These are phyloP conservation scores for Coniochaeta sp. DNA, from an alignment of 2,329 filamentous ascomycete species.

Conservation along the genomic window DNA sequence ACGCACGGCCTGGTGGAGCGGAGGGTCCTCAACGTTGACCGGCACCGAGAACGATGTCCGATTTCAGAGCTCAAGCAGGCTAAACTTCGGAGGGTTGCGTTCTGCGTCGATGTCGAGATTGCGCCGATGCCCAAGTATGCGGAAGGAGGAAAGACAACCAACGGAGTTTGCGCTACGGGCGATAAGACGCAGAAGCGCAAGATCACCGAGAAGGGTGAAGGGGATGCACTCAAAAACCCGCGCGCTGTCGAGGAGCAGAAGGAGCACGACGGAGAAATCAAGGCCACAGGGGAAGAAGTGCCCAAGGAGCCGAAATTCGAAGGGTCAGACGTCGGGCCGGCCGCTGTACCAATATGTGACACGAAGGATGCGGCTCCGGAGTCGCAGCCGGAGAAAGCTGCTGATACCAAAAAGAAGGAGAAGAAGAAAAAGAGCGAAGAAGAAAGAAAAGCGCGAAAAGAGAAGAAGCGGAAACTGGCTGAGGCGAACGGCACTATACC, in stretches of 20 bases:
- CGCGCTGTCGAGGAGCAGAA: constrained; percentile 53
- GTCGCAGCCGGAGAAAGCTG: constrained; percentile 2
- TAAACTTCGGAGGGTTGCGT: constrained; percentile 82
- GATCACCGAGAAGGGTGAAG: constrained; percentile 63
- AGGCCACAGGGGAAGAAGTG: constrained; percentile 30
- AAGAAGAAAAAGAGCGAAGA: constrained; percentile 95
- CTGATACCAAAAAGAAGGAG: constrained; percentile 68
- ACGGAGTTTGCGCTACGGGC: constrained; percentile 31
- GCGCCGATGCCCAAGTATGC: constrained; percentile 75
- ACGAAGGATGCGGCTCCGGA: constrained; percentile 10
- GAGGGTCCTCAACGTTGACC: constrained; percentile 77
- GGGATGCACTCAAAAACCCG: constrained; percentile 63
- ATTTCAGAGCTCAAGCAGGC: constrained; percentile 71
- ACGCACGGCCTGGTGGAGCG: constrained; percentile 71
- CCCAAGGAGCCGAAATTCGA: constrained; percentile 32
- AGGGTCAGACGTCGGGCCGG: constrained; percentile 14
- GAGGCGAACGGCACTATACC: constrained; percentile 84
- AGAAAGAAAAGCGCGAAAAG: constrained; percentile 84
- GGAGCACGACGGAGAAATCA: constrained; percentile 29
- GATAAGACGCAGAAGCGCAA: constrained; percentile 56
- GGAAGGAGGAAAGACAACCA: constrained; percentile 44
- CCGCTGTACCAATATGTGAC: constrained; percentile 16
- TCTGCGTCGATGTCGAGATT: constrained; percentile 96
- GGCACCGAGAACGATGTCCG: constrained; percentile 67
- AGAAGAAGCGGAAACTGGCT: constrained; percentile 76